Evolutionary conservation across 495 filamentous ascomycete genomes (phyloP).

Genomic region (Articulospora tetracladia): DNA sequence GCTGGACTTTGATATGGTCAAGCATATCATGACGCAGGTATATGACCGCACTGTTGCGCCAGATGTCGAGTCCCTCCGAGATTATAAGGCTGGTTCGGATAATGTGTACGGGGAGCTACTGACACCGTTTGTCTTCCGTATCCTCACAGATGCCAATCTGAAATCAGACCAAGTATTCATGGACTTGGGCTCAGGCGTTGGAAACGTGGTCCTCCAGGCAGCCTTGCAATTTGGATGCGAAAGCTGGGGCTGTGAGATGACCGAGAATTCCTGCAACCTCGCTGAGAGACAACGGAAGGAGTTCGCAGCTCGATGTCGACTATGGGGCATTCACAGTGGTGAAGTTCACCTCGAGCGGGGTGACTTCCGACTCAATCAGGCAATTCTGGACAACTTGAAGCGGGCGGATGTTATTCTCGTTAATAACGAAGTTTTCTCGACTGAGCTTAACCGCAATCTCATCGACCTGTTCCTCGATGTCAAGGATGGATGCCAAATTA

Average conservation of each 20-base stretch:
- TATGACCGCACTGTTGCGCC: slow-evolving; percentile 92
- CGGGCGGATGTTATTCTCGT: slow-evolving; percentile 90
- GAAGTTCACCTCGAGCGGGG: slow-evolving; percentile 76
- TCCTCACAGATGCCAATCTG: slow-evolving; percentile 71
- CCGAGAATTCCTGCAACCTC: slow-evolving; percentile 80
- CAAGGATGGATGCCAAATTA: slow-evolving; percentile 85
- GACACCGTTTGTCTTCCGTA: slow-evolving; percentile 73
- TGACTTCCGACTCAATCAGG: slow-evolving; percentile 74
- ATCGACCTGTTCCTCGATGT: slow-evolving; percentile 91
- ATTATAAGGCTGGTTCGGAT: slow-evolving; percentile 82
- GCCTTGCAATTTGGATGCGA: slow-evolving; percentile 91
- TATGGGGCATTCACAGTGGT: slow-evolving; percentile 85
- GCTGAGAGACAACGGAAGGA: slow-evolving; percentile 84
- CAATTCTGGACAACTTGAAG: slow-evolving; percentile 67
- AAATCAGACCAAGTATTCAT: slow-evolving; percentile 82
- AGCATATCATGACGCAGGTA: slow-evolving; percentile 80
- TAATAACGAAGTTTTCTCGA: slow-evolving; percentile 94
- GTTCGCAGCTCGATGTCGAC: slow-evolving; percentile 74
- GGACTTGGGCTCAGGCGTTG: slow-evolving; percentile 91
- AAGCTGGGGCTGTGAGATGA: slow-evolving; percentile 95
- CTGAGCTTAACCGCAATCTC: slow-evolving; percentile 78
- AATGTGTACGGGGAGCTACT: slow-evolving; percentile 94
- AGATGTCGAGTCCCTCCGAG: slow-evolving; percentile 71
- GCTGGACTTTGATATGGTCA: slow-evolving; percentile 65
- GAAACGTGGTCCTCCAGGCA: slow-evolving; percentile 92